These are phyloP conservation scores for Ganoderma boninense DNA, from an alignment of 1,284 basidiomycete species.

Conservation along the genomic window DNA sequence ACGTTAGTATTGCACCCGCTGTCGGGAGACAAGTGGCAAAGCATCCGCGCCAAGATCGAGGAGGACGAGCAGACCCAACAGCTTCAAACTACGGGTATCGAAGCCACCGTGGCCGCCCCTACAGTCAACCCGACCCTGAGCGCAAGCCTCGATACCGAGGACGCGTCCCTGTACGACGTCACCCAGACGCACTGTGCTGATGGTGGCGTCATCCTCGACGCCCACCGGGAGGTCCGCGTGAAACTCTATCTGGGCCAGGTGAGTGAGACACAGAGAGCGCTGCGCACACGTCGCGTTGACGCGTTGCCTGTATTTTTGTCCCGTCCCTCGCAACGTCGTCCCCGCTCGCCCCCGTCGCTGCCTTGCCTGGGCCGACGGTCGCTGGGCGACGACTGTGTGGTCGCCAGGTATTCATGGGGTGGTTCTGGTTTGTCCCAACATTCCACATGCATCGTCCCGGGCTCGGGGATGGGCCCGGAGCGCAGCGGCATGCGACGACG, in stretches of 20 bases:
- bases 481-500: conserved; percentile 33
- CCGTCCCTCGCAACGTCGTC: not conserved
- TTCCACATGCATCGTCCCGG: conserved; percentile 73
- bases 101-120: not conserved
- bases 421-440: conserved; percentile 85
- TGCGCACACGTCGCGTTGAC: not conserved
- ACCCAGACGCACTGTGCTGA: conserved; percentile 41
- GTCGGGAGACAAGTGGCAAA: conserved; percentile 53
- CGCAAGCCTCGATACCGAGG: conserved; percentile 47
- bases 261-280: conserved; percentile 43
- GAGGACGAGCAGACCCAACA: conserved; percentile 26
- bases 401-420: conserved; percentile 74
- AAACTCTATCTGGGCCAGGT: conserved; percentile 84
- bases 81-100: conserved; percentile 5
- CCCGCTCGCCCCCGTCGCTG: not conserved
- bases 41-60: conserved; percentile 47
- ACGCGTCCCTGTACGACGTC: conserved; percentile 52
- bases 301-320: not conserved
- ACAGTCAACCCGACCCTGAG: conserved; percentile 16
- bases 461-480: conserved; percentile 32
- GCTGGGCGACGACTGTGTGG: not conserved
- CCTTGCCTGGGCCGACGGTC: not conserved
- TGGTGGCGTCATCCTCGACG: conserved; percentile 69
- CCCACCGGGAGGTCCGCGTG: conserved; percentile 75
- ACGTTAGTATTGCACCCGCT: conserved; percentile 56